Evolutionary conservation across 1,284 basidiomycete genomes (phyloP).

Genomic region (Malassezia slooffiae): DNA sequence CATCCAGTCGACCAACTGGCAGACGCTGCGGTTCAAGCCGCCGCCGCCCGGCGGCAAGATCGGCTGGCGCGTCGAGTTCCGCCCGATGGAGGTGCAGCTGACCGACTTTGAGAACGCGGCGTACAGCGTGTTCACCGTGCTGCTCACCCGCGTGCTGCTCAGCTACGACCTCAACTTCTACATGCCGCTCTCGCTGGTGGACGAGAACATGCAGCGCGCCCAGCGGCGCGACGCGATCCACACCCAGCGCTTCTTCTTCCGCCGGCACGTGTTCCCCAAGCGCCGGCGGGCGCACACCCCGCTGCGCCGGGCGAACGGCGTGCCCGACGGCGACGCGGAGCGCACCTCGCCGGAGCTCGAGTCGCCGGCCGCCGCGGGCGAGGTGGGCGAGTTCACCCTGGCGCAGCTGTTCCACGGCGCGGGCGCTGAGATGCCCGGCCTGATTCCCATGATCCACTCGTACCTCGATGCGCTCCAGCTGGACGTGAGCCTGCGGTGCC

Average conservation of each 20-base stretch:
- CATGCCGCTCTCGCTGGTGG: conserved; percentile 93
- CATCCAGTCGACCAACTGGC: conserved; percentile 99
- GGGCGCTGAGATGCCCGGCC: conserved; percentile 65
- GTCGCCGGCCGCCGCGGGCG: conserved; percentile 52
- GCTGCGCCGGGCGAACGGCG: too few species aligned
- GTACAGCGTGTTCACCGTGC: conserved; percentile 83
- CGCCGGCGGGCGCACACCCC: conserved; percentile 1
- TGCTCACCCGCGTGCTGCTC: conserved; percentile 84
- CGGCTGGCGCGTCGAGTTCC: conserved; percentile 96
- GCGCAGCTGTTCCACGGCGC: conserved; percentile 89
- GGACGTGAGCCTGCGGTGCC: conserved; percentile 55
- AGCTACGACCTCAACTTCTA: conserved; percentile 87
- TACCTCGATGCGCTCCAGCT: conserved; percentile 84
- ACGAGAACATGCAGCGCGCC: conserved; percentile 87
- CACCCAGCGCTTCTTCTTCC: conserved; percentile 73
- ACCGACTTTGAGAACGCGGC: conserved; percentile 99
- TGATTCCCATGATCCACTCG: conserved; percentile 69
- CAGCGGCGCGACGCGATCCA: conserved; percentile 71
- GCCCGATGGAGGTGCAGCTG: conserved; percentile 96
- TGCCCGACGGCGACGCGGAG: neutral
- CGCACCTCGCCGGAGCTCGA: neutral
- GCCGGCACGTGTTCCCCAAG: conserved; percentile 50
- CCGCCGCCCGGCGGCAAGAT: conserved; percentile 73
- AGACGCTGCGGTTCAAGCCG: conserved; percentile 96
- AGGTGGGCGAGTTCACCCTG: conserved; percentile 83